Evolutionary conservation across 2,329 filamentous ascomycete species (phyloP).

Genomic region (Colletotrichum coccodes): DNA sequence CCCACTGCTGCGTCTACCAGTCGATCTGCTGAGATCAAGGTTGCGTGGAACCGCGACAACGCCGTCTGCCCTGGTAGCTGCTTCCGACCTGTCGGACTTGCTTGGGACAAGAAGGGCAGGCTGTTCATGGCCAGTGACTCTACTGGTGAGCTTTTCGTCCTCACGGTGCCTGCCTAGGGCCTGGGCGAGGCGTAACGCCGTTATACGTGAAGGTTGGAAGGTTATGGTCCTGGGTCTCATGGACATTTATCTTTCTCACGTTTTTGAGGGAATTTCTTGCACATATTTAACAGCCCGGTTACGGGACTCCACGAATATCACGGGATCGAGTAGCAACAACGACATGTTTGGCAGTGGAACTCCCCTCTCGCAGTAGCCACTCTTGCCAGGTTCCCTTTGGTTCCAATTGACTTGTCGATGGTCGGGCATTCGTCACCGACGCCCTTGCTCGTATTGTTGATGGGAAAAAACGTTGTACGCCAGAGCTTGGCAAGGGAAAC

Average conservation of each 20-base stretch:
- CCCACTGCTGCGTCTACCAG: constrained; percentile 46
- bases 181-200: background rate
- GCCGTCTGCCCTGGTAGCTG: constrained; percentile 64
- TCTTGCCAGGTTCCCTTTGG: no score
- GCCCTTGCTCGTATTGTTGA: background rate
- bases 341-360: background rate
- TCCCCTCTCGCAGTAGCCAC: background rate
- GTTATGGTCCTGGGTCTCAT: background rate
- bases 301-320: background rate
- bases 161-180: constrained; percentile 39
- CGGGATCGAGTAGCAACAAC: background rate
- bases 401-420: background rate
- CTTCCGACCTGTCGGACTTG: constrained; percentile 71
- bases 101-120: constrained; percentile 59
- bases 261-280: background rate
- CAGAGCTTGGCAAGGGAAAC: background rate
- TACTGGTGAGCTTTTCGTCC: constrained; percentile 74
- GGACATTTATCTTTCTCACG: background rate
- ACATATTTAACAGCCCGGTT: background rate
- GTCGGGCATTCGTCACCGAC: background rate
- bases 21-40: constrained; percentile 52
- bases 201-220: background rate
- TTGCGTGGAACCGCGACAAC: constrained; percentile 60
- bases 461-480: background rate
- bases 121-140: constrained; percentile 72